Base-by-base conservation (phyloP, 495 filamentous ascomycete genomes). In the Lindgomyces ingoldianus region DNA sequence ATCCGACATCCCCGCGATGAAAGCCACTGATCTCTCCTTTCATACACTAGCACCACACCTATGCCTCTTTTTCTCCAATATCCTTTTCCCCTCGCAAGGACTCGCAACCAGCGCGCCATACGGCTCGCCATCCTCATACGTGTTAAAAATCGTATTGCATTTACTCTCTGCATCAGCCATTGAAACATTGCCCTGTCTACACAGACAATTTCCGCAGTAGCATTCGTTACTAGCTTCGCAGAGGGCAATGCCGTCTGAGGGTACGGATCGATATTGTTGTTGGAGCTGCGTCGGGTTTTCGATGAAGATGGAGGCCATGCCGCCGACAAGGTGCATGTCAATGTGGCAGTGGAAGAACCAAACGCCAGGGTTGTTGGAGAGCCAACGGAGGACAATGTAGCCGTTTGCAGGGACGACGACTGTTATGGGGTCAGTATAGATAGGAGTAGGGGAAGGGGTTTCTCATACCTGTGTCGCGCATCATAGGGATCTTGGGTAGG, bases 301-400 rank as follows among this genome's bases (percentile, higher is more conserved):
- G 65, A 93, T 83, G 30, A 93, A 75, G 11, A 82, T 87, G 9
- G 84, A 86, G 1, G 82, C 84, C 27, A 94, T 79, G 24, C 90
- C 90, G 68, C 84, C 84, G 58, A 82, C 85, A 42, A 90, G 80
- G 70, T 93, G 90, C 46, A 69, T 41, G 45, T 72, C 69, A 44
- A 72, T 72, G 36, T 72, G 69, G 44, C 90, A 93, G 73, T 93
- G 90, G 73, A 92, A 89, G 30, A 91, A 75, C 83, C 85, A 91
- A 26, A 91, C 82, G 51, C 79, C 91, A 18, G 90, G 88, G 71
- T 96, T 95, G 58, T 81, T 77, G n/a, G 73, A 68, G 64, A 74
- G 76, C 49, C 83, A 84, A 30, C 83, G 77, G 2, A 79, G 52
- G 18, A 77, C 77, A 25, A 76, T 36, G 54, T 80, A 75, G 2